These are phyloP conservation scores for Monosporascus ibericus DNA, from an alignment of 2,329 filamentous ascomycete genomes.

Conservation along the genomic window DNA sequence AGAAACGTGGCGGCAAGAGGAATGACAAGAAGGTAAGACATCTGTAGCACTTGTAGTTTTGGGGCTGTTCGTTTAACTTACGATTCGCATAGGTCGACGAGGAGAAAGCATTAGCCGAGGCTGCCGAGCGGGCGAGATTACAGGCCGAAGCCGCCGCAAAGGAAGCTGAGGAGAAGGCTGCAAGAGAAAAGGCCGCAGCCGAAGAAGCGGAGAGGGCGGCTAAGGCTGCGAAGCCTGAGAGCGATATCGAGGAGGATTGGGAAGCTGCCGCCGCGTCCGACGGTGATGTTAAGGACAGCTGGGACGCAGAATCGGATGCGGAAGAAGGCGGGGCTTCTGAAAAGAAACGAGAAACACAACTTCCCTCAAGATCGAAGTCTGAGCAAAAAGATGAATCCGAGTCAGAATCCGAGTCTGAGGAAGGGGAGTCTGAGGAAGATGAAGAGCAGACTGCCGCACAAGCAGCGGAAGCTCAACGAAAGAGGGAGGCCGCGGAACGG, in stretches of 20 bases:
- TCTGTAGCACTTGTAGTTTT: background rate
- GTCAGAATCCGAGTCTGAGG: conserved; percentile 39
- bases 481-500: conserved; percentile 83
- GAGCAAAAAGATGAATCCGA: conserved; percentile 39
- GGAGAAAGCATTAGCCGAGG: conserved; percentile 71
- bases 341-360: conserved; percentile 18
- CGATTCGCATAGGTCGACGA: conserved; percentile 55
- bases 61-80: conserved; percentile 4
- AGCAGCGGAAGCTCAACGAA: conserved; percentile 67
- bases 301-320: conserved; percentile 81
- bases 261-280: conserved; percentile 74
- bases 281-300: conserved; percentile 83
- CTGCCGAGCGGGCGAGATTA: conserved; percentile 61
- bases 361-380: conserved; percentile 27
- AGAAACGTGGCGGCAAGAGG: conserved; percentile 63
- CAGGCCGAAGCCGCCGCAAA: conserved; percentile 64
- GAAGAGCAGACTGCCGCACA: conserved; percentile 70
- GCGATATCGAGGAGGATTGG: conserved; percentile 77
- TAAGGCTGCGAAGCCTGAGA: conserved; percentile 49
- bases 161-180: conserved; percentile 56
- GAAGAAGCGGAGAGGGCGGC: conserved; percentile 49
- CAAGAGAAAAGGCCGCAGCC: conserved; percentile 48
- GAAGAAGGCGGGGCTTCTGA: conserved; percentile 41
- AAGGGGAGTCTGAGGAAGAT: conserved; percentile 61
- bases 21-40: conserved; percentile 46